A percentile compares a stretch with the other conserved stretches of the same genome.
phyloP scores from a whole-genome alignment of 805 yeast species.

The Candida taoyuanica region DNA sequence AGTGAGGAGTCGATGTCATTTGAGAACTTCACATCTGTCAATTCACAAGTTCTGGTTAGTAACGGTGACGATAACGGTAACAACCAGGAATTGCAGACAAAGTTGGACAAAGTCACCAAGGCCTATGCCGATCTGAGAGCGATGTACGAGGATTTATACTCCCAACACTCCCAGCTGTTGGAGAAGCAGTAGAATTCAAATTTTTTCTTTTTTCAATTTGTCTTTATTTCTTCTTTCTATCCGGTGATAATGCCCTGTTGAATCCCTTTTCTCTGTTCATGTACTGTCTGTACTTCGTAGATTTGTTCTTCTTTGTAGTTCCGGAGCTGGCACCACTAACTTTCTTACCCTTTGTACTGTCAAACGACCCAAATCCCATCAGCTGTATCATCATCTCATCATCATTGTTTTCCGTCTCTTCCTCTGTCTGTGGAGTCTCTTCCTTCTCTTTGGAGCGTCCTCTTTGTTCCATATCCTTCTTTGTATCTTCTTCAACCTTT shows the following conservation, averaged over 20 bases:
- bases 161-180: slow-evolving; percentile 40
- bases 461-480: slow-evolving; percentile 1
- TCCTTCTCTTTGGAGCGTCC: no score
- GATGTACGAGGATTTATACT: slow-evolving; percentile 54
- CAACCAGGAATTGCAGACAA: slow-evolving; percentile 37
- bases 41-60: slow-evolving; percentile 33
- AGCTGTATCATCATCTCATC: slow-evolving; percentile 34
- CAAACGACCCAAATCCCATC: slow-evolving; percentile 58
- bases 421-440: no score
- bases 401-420: slow-evolving; percentile 26
- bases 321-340: slow-evolving; percentile 47
- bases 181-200: slow-evolving; percentile 14
- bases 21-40: slow-evolving; percentile 36
- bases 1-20: slow-evolving; percentile 50
- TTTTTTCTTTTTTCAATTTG: no score
- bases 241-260: slow-evolving; percentile 51
- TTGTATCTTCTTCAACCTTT: background rate
- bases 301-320: slow-evolving; percentile 33
- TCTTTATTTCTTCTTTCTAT: slow-evolving; percentile 20
- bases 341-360: slow-evolving; percentile 51
- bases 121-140: slow-evolving; percentile 57
- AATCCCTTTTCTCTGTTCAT: slow-evolving; percentile 55
- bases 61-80: slow-evolving; percentile 26
- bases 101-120: slow-evolving; percentile 45
- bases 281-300: slow-evolving; percentile 51